Base-by-base conservation (phyloP, 768 basidiomycete species). In the Mycena rosella region DNA sequence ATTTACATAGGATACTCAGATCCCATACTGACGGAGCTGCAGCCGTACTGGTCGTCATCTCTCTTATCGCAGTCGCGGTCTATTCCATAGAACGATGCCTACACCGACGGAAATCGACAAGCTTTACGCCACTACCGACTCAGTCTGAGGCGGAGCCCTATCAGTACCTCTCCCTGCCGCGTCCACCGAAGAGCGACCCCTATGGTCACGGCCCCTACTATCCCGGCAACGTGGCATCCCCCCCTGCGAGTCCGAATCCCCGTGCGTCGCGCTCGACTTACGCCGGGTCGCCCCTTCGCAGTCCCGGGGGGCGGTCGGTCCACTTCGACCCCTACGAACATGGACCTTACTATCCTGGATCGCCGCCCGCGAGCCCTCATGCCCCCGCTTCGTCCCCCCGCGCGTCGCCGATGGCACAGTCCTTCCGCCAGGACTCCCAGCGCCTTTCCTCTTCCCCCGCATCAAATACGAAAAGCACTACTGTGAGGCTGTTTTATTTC, bases 1-100 rank as follows among this genome's bases (percentile, higher is more conserved):
- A 20, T 14, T 18, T 26, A 5, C 38, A 40, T 42, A 9, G 4
- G 22, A n/a, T n/a, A 15, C 44, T 40, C 20, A 24, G 14, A n/a
- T 9, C 20, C 10, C 40, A 13, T 47, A 18, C 45, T 54, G 27
- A 53, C 34, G 22, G n/a, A 49, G 1, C 11, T 38, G 17, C 32
- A 67, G 65, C 20, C 18, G 14, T 67, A 15, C 65, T 67, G 40
- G 17, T 67, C n/a, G 22, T 67, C 45, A 13, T 67, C 6, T 30
- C 59, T 11, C 59, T 60, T 32, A 14, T 59, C 5, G 64, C 64
- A 26, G 30, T 60, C 17, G 64, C 30, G 2, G 51, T 65, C 38
- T 65, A 65, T 44, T 40, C 51, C n/a, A 60, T 65, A 18, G 64
- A 65, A 1, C 49, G 64, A 38, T 65, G 64, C 10, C 2, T 52